These are phyloP conservation scores for Thinopyrum elongatum DNA, from an alignment of 176 grass and related monocot genomes.

Conservation along the genomic window DNA sequence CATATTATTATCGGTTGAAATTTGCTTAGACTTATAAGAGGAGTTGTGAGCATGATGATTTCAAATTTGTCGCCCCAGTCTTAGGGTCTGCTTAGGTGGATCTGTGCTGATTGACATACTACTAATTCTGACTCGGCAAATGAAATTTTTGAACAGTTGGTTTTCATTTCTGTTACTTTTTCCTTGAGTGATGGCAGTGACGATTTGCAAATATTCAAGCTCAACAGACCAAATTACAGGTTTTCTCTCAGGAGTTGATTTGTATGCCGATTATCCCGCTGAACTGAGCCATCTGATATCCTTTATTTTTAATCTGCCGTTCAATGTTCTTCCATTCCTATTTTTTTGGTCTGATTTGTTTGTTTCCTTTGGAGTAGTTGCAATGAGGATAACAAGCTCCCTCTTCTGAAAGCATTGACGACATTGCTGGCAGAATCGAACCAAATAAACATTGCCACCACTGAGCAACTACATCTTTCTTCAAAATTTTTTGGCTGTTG, in stretches of 20 bases:
- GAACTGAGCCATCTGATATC: constrained; percentile 52
- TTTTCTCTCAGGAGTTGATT: constrained; percentile 46
- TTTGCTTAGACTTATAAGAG: too few relatives aligned
- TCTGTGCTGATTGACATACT: constrained; percentile 14
- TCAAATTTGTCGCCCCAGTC: constrained; percentile 16
- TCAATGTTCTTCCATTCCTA: neutral
- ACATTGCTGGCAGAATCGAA: constrained; percentile 95
- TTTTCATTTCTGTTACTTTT: neutral
- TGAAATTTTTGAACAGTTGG: neutral
- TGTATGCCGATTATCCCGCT: constrained; percentile 93
- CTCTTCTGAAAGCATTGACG: constrained; percentile 91
- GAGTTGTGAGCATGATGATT: neutral
- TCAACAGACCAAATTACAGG: constrained; percentile 95
- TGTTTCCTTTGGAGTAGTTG: neutral
- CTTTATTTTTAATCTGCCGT: too few relatives aligned
- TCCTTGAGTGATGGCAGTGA: neutral
- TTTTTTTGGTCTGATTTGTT: too few relatives aligned
- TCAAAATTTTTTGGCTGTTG: too few relatives aligned
- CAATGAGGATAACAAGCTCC: constrained; percentile 92
- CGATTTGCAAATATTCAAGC: constrained; percentile 59
- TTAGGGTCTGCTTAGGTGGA: neutral
- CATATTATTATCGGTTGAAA: too few relatives aligned
- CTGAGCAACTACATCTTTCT: constrained; percentile 38
- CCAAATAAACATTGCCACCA: constrained; percentile 60
- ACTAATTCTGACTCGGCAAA: neutral